These are phyloP conservation scores for Aspergillus sp. DNA, from an alignment of 2,329 filamentous ascomycete genomes.

Conservation along the genomic window DNA sequence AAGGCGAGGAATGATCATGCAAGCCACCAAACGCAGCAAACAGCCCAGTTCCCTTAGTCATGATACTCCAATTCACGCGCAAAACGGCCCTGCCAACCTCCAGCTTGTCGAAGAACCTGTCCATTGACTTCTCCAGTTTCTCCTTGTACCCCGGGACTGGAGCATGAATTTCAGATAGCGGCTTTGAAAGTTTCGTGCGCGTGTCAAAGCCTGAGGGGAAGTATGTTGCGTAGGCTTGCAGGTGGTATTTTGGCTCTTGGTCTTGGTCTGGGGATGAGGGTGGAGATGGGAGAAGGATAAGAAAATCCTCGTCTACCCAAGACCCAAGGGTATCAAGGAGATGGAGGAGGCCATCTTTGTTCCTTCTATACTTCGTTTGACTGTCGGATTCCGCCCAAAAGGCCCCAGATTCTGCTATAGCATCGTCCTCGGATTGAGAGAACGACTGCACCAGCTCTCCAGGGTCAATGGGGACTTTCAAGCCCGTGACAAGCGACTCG, in stretches of 20 bases:
- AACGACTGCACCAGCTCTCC: background rate
- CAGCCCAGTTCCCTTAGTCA: slow-evolving; percentile 35
- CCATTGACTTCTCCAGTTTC: slow-evolving; percentile 61
- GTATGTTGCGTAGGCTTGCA: slow-evolving; percentile 57
- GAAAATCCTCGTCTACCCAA: slow-evolving; percentile 60
- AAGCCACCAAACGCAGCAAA: slow-evolving; percentile 41
- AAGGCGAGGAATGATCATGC: slow-evolving; percentile 22
- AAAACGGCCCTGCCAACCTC: slow-evolving; percentile 56
- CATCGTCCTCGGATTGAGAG: background rate
- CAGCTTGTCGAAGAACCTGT: slow-evolving; percentile 58
- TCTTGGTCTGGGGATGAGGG: slow-evolving; percentile 14
- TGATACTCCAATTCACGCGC: slow-evolving; percentile 53
- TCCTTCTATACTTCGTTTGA: background rate
- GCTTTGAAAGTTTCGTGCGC: slow-evolving; percentile 53
- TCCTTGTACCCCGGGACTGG: slow-evolving; percentile 59
- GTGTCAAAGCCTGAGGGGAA: slow-evolving; percentile 62
- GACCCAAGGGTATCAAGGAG: slow-evolving; percentile 49
- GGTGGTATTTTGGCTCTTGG: slow-evolving; percentile 46
- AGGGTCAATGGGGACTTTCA: slow-evolving; percentile 38
- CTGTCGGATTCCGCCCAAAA: too few relatives aligned
- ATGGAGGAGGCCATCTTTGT: slow-evolving; percentile 15
- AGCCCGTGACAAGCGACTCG: slow-evolving; percentile 49
- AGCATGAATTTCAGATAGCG: slow-evolving; percentile 56
- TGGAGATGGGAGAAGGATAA: slow-evolving; percentile 54
- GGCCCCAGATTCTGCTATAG: background rate